Base-by-base conservation (phyloP, 2,329 filamentous ascomycete species). In the Aureobasidium leucospermi region DNA sequence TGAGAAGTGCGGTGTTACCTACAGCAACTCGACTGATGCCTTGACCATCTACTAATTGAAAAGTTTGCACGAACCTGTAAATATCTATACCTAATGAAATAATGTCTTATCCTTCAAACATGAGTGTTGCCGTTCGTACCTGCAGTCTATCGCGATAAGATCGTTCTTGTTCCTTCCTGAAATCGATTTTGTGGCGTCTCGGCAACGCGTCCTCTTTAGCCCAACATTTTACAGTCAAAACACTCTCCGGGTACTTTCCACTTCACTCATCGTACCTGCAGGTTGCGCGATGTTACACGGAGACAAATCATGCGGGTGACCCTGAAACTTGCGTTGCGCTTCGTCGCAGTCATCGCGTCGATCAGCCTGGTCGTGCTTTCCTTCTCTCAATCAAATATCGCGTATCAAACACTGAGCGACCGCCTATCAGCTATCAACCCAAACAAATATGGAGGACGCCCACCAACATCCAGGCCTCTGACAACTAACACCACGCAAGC, bases 11-110 rank as follows among this genome's bases (percentile, higher is more conserved):
- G 67, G 69, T 32, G 74, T 75, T 1, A 67, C 73, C 16, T 76
- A 76, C 59, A 65, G 64, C 7, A 78, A 78, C 65, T 76, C 74
- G 7, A 78, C 74, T 2, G 68, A 78, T 63, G 62, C 73, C 8
- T 58, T 75, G 52, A 69, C 65, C 47, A 70, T 73, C 60, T 73
- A 73, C 59, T 47, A 29, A 31, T 45, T 29, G 6, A 16, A 51
- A 29, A 16, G 15, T 11, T 6, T 36, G 10, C 9, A 19, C 15
- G 13, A 42, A 15, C 6, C 9, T 10, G 11, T 16, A 45, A 45
- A 45, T 56, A 56, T 34, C 36, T 56, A 36, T 10, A 6, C 15
- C 28, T 56, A 38, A 56, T 46, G 52, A 56, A 46, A 45, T 46
- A 56, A 56, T 56, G 52, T 56, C 13, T 56, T 55, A 55, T 16